phyloP scores from a whole-genome alignment of 768 basidiomycete species.

The Hygrophorus russula region DNA sequence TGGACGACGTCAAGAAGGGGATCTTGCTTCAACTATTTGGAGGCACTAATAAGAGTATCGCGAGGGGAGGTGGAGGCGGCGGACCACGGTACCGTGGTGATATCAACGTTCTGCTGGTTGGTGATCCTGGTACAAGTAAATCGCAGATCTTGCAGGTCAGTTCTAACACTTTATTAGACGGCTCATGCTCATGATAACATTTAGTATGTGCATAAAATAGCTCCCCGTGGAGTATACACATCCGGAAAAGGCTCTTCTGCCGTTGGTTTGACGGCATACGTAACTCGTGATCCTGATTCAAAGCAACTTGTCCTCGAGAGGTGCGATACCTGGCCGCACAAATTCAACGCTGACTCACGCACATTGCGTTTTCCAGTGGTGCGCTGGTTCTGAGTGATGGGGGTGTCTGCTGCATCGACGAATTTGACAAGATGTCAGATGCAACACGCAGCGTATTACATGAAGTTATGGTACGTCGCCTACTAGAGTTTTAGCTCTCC shows the following conservation, averaged over 20 bases:
- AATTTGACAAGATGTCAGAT: slow-evolving; percentile 99
- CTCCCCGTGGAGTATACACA: slow-evolving; percentile 93
- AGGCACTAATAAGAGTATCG: slow-evolving; percentile 93
- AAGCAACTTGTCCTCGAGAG: slow-evolving; percentile 97
- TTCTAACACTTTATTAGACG: neutral
- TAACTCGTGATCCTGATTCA: slow-evolving; percentile 95
- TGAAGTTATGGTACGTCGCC: slow-evolving; percentile 78
- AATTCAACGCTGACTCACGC: neutral
- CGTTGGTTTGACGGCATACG: slow-evolving; percentile 96
- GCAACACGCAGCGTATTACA: slow-evolving; percentile 95
- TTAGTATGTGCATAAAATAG: slow-evolving; percentile 98
- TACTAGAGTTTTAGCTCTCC: neutral
- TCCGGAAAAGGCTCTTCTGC: slow-evolving; percentile 98
- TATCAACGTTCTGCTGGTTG: slow-evolving; percentile 94
- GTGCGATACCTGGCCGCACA: slow-evolving; percentile 26
- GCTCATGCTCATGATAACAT: slow-evolving; percentile 3
- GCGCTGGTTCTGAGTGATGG: slow-evolving; percentile 92
- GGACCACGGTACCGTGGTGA: slow-evolving; percentile 96
- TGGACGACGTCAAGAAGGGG: slow-evolving; percentile 99
- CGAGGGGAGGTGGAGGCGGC: slow-evolving; percentile 87
- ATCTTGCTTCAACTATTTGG: slow-evolving; percentile 94
- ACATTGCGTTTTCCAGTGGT: slow-evolving; percentile 40
- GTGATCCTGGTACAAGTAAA: slow-evolving; percentile 96
- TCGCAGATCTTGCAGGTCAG: slow-evolving; percentile 86
- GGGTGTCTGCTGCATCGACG: slow-evolving; percentile 97